These are phyloP conservation scores for Aspergillus sp. DNA, from an alignment of 2,329 filamentous ascomycete species.

Conservation along the genomic window DNA sequence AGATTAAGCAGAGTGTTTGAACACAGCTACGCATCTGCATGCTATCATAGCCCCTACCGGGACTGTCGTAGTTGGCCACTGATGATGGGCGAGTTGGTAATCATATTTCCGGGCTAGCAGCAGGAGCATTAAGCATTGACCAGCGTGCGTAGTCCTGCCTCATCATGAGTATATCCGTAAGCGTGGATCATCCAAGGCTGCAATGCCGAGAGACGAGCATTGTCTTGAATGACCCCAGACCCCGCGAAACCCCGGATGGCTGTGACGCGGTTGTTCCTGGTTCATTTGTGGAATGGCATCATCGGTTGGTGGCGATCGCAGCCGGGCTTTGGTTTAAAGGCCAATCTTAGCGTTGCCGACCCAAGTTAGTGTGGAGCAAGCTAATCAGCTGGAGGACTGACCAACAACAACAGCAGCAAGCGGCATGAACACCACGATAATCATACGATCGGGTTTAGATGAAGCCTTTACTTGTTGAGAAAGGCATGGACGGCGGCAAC, in stretches of 20 bases:
- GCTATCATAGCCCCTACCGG: not conserved
- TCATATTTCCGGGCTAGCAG: not conserved
- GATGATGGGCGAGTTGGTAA: not conserved
- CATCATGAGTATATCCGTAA: not conserved
- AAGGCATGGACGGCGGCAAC: conserved; percentile 1
- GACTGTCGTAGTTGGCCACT: not conserved
- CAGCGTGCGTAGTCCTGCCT: not conserved
- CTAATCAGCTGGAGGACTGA: not conserved
- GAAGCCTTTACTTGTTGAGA: not conserved
- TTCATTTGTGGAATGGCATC: not conserved
- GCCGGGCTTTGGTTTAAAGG: not conserved
- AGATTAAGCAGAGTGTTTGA: not conserved
- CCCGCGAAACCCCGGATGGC: conserved; percentile 2
- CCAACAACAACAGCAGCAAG: not conserved
- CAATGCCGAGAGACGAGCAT: not conserved
- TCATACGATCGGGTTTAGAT: not conserved
- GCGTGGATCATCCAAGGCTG: not conserved
- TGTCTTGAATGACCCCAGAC: conserved; percentile 1
- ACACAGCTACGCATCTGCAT: not conserved
- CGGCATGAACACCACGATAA: not conserved
- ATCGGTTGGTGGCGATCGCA: conserved; percentile 3
- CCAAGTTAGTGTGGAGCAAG: conserved; percentile 1
- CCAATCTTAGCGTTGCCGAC: conserved; percentile 1
- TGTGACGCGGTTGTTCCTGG: not conserved
- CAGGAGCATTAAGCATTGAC: not conserved